phyloP scores from a whole-genome alignment of 176 grass and related monocot genomes.

The Carex cristatella region DNA sequence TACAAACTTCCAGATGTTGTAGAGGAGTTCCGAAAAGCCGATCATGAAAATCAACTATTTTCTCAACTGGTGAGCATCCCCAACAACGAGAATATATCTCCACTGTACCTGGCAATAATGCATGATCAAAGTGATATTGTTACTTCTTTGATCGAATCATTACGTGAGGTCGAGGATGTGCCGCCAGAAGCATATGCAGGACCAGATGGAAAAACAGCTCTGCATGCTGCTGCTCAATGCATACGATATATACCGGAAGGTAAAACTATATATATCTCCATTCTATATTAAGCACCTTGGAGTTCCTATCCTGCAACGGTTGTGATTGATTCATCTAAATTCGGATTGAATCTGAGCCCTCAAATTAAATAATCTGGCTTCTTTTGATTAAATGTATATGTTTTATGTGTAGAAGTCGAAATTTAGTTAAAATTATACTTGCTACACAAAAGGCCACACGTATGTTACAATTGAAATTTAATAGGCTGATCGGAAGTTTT shows the following conservation, averaged over 20 bases:
- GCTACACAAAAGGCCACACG: no score
- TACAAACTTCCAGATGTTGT: background rate
- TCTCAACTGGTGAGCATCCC: conserved; percentile 2
- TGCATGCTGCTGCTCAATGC: conserved; percentile 24
- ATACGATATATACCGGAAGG: background rate
- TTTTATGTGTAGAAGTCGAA: no score
- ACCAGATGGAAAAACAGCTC: conserved; percentile 23
- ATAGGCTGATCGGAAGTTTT: no score
- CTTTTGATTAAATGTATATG: no score
- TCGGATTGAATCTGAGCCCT: no score
- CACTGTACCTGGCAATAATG: conserved; percentile 34
- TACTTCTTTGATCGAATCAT: background rate
- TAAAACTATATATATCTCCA: background rate
- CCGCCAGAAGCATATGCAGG: conserved; percentile 11
- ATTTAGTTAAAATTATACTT: no score
- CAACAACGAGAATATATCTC: background rate
- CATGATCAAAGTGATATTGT: background rate
- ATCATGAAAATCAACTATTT: background rate
- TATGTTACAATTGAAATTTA: no score
- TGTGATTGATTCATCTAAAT: no score
- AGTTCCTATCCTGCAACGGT: no score
- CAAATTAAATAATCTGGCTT: no score
- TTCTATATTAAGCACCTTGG: no score
- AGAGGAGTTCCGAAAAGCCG: background rate
- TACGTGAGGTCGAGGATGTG: background rate